Percentiles rank a stretch among this genome's conserved stretches.
These are phyloP conservation scores for Yamadazyma laniorum DNA, from an alignment of 805 yeast species.

Conservation along the genomic window DNA sequence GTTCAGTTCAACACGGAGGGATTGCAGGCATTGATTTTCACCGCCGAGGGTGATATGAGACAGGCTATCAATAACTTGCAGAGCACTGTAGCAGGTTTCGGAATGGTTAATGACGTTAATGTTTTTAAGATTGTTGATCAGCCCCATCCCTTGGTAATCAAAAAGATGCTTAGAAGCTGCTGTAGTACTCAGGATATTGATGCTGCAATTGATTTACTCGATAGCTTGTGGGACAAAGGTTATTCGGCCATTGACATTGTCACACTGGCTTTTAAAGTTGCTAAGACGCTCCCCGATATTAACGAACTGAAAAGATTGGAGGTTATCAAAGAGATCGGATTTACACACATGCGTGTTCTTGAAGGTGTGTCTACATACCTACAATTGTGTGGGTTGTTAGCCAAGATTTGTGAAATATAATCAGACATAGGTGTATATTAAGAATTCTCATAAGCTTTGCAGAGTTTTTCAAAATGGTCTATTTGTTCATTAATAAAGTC, in stretches of 20 bases:
- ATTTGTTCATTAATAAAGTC: slow-evolving; percentile 35
- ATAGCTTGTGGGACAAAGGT: slow-evolving; percentile 81
- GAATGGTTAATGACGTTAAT: slow-evolving; percentile 83
- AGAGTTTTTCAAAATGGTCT: slow-evolving; percentile 37
- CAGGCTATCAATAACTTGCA: slow-evolving; percentile 95
- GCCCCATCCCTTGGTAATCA: slow-evolving; percentile 88
- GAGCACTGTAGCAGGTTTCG: slow-evolving; percentile 92
- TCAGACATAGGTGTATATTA: background rate
- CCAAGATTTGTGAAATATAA: slow-evolving; percentile 46
- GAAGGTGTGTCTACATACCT: slow-evolving; percentile 90
- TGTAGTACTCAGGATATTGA: slow-evolving; percentile 49
- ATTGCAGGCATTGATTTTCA: slow-evolving; percentile 84
- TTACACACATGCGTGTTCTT: slow-evolving; percentile 84
- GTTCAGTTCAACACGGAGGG: slow-evolving; percentile 87
- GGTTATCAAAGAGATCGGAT: slow-evolving; percentile 82
- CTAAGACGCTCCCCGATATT: slow-evolving; percentile 68
- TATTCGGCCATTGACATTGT: slow-evolving; percentile 92
- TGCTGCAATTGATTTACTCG: slow-evolving; percentile 60
- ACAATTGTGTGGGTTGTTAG: slow-evolving; percentile 80
- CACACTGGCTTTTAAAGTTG: slow-evolving; percentile 84
- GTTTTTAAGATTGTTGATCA: slow-evolving; percentile 95
- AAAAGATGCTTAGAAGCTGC: slow-evolving; percentile 53
- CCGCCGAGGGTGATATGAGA: slow-evolving; percentile 99
- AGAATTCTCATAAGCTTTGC: slow-evolving; percentile 34
- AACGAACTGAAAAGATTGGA: slow-evolving; percentile 71